Evolutionary conservation across 495 filamentous ascomycete genomes (phyloP).

Genomic region (Diplogelasinospora grovesii): DNA sequence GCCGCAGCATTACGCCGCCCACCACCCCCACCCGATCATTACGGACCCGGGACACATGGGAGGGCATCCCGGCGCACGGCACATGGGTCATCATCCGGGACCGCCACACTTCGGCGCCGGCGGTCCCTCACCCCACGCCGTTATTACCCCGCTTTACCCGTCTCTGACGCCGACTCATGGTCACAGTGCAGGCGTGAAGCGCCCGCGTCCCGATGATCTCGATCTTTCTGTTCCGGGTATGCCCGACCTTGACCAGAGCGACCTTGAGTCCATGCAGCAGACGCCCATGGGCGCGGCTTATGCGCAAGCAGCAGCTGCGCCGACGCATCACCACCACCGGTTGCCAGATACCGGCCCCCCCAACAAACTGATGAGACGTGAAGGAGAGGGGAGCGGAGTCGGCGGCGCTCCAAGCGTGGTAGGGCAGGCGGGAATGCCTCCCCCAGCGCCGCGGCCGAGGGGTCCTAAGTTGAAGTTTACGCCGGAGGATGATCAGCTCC

Average conservation of each 20-base stretch:
- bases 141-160: slow-evolving; percentile 39
- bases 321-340: slow-evolving; percentile 65
- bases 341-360: slow-evolving; percentile 59
- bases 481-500: slow-evolving; percentile 74
- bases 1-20: slow-evolving; percentile 44
- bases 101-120: slow-evolving; percentile 36
- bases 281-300: slow-evolving; percentile 38
- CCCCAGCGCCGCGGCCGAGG: slow-evolving; percentile 64
- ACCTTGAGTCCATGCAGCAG: slow-evolving; percentile 45
- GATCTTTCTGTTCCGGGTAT: slow-evolving; percentile 46
- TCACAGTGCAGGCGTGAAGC: slow-evolving; percentile 36
- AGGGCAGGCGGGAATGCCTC: slow-evolving; percentile 75
- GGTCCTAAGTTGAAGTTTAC: slow-evolving; percentile 89
- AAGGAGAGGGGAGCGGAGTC: slow-evolving; percentile 38
- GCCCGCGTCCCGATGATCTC: slow-evolving; percentile 42
- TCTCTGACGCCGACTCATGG: slow-evolving; percentile 38
- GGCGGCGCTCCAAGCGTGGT: slow-evolving; percentile 63
- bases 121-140: slow-evolving; percentile 36
- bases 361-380: slow-evolving; percentile 48
- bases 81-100: slow-evolving; percentile 41
- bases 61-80: slow-evolving; percentile 37
- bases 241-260: slow-evolving; percentile 39
- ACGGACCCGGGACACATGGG: slow-evolving; percentile 41
- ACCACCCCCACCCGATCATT: slow-evolving; percentile 44
- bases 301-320: slow-evolving; percentile 28